Base-by-base conservation (phyloP, 2,329 filamentous ascomycete genomes). In the Aspergillus viridinutans region DNA sequence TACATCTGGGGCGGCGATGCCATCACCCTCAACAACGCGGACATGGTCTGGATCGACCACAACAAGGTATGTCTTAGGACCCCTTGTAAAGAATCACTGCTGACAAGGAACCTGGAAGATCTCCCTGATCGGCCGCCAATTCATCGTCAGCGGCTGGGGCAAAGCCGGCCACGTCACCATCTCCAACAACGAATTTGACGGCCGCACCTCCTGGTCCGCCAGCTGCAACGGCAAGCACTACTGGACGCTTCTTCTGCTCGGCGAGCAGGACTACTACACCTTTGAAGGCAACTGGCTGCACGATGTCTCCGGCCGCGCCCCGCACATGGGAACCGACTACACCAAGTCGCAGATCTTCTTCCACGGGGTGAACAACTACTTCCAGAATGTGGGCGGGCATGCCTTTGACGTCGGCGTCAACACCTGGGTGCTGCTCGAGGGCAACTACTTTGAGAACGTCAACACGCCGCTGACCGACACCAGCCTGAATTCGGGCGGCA, bases 1-100 rank as follows among this genome's bases (percentile, higher is more conserved):
- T 82, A 83, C 64, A 81, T 85, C 63, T 85, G 83, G 83, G 83
- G 83, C 54, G 83, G 82, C 53, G 83, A 85, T 67, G 83, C 79
- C 42, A 82, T 85, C 67, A 82, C 80, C 43, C 68, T 85, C 6
- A 73, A 81, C 55, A 72, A 76, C 47, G 67, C 74, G 14, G 71
- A 73, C 50, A 49, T 69, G 59, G 60, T 76, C 64, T 82, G 81
- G 80, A 78, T 82, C 58, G 80, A 82, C 69, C 80, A 82, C 61
- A 78, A 81, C 59, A 81, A 69, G 25, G 69, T 70, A 66, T 14
- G 53, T 26, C 25, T 23, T 25, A 12, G 12, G 26, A 1, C 26
- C 20, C 12, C 23, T 9, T 3, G 5, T 7, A 20, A 47, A 20
- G 29, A 3, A 20, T 9, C 3, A 10, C 21, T 25, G n/a, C 54